Evolutionary conservation across 768 basidiomycete genomes (phyloP), one percentile per base, ranked within the genome.

Genomic region (Dendrothele bispora): DNA sequence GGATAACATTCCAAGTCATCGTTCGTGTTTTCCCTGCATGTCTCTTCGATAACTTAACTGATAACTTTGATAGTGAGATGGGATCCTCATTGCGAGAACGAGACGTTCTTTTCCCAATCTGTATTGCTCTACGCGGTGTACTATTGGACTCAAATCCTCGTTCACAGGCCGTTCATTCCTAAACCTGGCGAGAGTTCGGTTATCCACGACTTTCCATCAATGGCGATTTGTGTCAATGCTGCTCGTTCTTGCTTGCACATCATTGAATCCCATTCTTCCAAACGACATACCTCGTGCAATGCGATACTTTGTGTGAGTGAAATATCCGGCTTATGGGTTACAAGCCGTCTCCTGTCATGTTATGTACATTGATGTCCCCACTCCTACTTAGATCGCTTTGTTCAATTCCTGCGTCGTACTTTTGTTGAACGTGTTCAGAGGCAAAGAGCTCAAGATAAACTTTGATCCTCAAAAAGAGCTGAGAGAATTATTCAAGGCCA

Each of bases 171-270:
- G 3, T 88, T 84, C 66, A 80, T 88, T 40, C 80, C 81, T 0
- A 71, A 72, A 0, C 71, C 77, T 2, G 63, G 68, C 25, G 74
- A 74, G 41, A 66, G 48, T n/a, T 51, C 61, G 3, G 49, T 41
- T 4, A 32, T 65, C 40, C n/a, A n/a, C n/a, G 50, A 49, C 8
- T 65, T 80, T 26, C 77, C 80, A 74, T 38, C 85, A 0, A 71
- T 88, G 7, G 83, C 86, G 0, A 88, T 89, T 39, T 88, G 86
- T 60, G 79, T 80, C 27, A 88, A 85, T 40, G 78, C 88, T 1
- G 83, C 88, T 2, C 72, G 87, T 7, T 80, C 82, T 0, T 80
- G 75, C 41, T 72, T 72, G 17, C 82, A 83, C 38, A 72, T 90
- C 25, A 60, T 84, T 36, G 82, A 86, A 46, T 66, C 70, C 10